A percentile compares a stretch with the other conserved stretches of the same genome.
Conservation (phyloP, 306 rosid species). For the Urtica urens region DNA sequence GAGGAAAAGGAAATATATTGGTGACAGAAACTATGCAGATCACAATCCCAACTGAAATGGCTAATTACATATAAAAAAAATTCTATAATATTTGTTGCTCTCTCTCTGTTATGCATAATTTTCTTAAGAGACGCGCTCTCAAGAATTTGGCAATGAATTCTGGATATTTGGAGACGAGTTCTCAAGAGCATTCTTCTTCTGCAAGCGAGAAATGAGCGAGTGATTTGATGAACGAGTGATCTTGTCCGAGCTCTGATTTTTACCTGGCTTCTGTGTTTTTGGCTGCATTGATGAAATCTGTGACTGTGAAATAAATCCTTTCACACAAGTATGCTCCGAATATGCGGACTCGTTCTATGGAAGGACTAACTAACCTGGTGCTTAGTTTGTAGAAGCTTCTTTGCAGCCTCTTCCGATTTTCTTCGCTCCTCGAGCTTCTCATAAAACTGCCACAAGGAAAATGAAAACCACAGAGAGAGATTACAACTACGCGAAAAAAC, state of each 20-base stretch:
- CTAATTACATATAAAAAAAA: conserved; percentile 16
- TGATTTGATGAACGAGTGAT: no score
- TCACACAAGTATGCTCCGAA: neutral
- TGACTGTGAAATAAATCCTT: neutral
- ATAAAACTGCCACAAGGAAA: conserved; percentile 48
- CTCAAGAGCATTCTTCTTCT: conserved; percentile 44
- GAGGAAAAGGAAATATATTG: conserved; percentile 1
- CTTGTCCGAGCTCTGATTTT: conserved; percentile 17
- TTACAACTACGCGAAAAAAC: neutral
- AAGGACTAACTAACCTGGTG: conserved; percentile 34
- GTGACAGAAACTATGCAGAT: conserved; percentile 1
- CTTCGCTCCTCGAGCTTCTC: conserved; percentile 50
- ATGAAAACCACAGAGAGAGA: neutral
- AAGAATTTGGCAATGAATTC: conserved; percentile 20
- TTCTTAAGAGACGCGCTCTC: neutral
- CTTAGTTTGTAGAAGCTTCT: conserved; percentile 34
- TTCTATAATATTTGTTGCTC: no score
- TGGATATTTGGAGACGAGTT: conserved; percentile 75
- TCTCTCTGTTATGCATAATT: no score
- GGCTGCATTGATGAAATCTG: conserved; percentile 34
- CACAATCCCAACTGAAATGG: conserved; percentile 2
- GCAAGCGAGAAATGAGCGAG: conserved; percentile 24
- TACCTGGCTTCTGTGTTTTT: conserved; percentile 24
- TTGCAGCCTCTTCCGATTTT: conserved; percentile 40
- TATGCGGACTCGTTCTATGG: no score